Conservation (phyloP, 106 monocot species). For the Cymbidium sinense region DNA sequence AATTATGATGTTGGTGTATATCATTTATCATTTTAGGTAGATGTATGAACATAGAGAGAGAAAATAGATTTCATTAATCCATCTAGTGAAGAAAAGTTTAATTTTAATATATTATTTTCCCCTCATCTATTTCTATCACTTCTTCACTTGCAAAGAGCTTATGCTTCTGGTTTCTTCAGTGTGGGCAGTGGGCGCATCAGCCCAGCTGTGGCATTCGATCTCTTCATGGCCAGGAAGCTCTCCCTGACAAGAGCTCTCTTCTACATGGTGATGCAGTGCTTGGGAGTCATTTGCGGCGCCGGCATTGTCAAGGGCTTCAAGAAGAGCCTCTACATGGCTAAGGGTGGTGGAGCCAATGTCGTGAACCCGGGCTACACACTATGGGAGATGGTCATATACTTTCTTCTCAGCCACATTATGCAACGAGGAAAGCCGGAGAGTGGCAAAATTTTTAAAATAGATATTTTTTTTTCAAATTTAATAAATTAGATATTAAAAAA, state of each 20-base stretch:
- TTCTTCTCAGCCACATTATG: too few species aligned
- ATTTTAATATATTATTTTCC: too few species aligned
- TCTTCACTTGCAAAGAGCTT: not conserved
- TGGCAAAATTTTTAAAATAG: too few species aligned
- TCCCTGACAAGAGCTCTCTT: conserved; percentile 45
- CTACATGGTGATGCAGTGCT: conserved; percentile 58
- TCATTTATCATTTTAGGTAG: too few species aligned
- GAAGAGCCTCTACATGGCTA: conserved; percentile 25
- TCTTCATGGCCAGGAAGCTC: conserved; percentile 54
- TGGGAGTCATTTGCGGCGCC: conserved; percentile 54
- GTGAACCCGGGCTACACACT: conserved; percentile 32
- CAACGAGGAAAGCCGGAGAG: too few species aligned
- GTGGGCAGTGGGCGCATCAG: conserved; percentile 35
- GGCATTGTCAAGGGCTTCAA: conserved; percentile 50
- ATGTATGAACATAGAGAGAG: too few species aligned
- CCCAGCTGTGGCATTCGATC: conserved; percentile 54
- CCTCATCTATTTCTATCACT: not conserved
- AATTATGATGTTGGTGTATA: too few species aligned
- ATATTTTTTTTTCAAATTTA: too few species aligned
- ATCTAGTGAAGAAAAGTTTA: too few species aligned
- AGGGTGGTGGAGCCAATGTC: conserved; percentile 47
- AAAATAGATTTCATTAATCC: too few species aligned
- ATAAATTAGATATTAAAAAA: too few species aligned
- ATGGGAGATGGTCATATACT: too few species aligned
- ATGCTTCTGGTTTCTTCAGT: not conserved